Base-by-base conservation (phyloP, 495 filamentous ascomycete species). In the Penicillium subrubescens region DNA sequence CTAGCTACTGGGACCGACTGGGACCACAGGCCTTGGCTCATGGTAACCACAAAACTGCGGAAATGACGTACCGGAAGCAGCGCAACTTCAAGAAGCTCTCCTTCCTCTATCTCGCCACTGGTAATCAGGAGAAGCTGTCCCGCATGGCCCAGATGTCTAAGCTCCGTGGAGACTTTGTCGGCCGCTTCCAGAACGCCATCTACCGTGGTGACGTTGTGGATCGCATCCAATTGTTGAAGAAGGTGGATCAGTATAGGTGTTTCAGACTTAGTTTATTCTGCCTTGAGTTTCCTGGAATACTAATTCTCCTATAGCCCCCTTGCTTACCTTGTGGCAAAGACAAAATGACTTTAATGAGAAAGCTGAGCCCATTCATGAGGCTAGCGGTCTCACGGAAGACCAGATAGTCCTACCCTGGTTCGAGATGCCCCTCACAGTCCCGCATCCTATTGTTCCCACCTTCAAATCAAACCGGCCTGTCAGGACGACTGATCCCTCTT, bases 141-240 rank as follows among this genome's bases (percentile, higher is more conserved):
- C 84, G 94, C 63, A 99, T 99, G 96, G 93, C 93, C 17, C 97
- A 98, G 81, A 99, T 99, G 73, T 95, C 96, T 6, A 93, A 97
- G 75, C 94, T 97, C 74, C 88, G 96, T 56, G 93, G 93, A 41
- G 96, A 99, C 72, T 97, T 96, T 73, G 94, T 91, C 8, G 92
- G 94, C 25, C 85, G 93, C 51, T 98, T 98, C 82, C 96, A 98
- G 73, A 99, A 98, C 75, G 88, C 93, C 5, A 82, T 99, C 37
- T 98, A 94, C 73, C 83, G 97, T 12, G 93, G 93, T 25, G 94
- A 98, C 72, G 91, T 94, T 7, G 88, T 96, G 67, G 92, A 94
- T 69, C 84, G 93, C 59, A 92, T 98, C 67, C 89, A 97, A 70
- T 96, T 99, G 92, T 94, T 97, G 83, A 97, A 97, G 79, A 96